Evolutionary conservation across 805 yeast genomes (phyloP).

Genomic region (Wickerhamiella domercqiae): DNA sequence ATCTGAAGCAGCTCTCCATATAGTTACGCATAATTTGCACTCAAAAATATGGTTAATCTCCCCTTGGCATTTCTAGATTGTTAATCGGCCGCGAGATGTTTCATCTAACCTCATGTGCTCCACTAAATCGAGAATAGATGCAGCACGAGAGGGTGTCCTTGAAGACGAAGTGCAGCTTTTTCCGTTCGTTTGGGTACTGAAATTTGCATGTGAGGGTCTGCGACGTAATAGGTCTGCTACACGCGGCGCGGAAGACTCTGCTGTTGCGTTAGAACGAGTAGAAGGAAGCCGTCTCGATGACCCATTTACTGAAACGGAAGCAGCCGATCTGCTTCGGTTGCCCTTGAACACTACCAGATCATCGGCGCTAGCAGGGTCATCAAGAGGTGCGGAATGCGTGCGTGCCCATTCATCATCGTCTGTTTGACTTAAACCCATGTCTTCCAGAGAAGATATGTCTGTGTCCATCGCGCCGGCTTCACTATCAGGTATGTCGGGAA

Average conservation of each 20-base stretch:
- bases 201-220: not conserved
- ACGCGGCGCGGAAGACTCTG: constrained; percentile 1
- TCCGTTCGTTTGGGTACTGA: not conserved
- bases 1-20: too few relatives aligned
- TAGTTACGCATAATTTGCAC: too few relatives aligned
- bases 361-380: not conserved
- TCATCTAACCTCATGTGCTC: constrained; percentile 1
- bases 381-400: not conserved
- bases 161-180: too few relatives aligned
- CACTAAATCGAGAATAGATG: constrained; percentile 1
- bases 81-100: constrained; percentile 1
- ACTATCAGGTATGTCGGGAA: not conserved
- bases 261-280: not conserved
- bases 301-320: not conserved
- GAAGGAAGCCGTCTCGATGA: not conserved
- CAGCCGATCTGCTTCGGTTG: not conserved
- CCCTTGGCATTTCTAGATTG: too few relatives aligned
- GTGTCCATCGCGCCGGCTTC: not conserved
- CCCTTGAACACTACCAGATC: constrained; percentile 1
- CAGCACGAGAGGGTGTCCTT: too few relatives aligned
- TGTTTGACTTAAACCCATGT: not conserved
- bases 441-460: not conserved
- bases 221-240: not conserved
- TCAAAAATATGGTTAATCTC: too few relatives aligned
- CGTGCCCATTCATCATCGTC: not conserved